phyloP scores from a whole-genome alignment of 1,284 basidiomycete species.

The Cutaneotrichosporon dermatis region DNA sequence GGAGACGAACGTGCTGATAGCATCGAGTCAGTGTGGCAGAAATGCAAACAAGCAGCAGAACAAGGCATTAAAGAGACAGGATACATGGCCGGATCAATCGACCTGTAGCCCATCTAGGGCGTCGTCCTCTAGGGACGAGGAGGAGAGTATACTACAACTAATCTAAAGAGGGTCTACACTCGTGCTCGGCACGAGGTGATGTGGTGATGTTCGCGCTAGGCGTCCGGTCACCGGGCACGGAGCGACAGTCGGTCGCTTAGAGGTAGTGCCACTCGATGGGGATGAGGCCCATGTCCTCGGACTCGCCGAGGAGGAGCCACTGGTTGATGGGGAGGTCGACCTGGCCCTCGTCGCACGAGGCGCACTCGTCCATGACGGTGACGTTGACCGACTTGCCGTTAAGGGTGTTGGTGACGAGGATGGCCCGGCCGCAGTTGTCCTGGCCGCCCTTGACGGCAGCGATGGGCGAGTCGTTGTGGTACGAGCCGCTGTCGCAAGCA shows the following conservation, averaged over 20 bases:
- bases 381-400: background rate
- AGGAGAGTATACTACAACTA: conserved; percentile 4
- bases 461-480: background rate
- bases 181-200: conserved; percentile 1
- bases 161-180: conserved; percentile 2
- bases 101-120: background rate
- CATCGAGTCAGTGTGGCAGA: no score
- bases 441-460: conserved; percentile 3
- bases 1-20: no score
- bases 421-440: background rate
- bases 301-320: background rate
- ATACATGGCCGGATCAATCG: background rate
- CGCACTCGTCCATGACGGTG: conserved; percentile 1
- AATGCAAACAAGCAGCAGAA: background rate
- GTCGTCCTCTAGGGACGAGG: background rate
- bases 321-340: background rate
- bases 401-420: background rate
- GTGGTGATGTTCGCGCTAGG: background rate
- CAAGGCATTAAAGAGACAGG: background rate
- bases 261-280: background rate
- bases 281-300: background rate
- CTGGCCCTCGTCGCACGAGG: background rate
- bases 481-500: background rate
- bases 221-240: background rate
- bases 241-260: background rate